Evolutionary conservation across 768 basidiomycete genomes (phyloP), one percentile per base, ranked within the genome.

Genomic region (Omphalotus guepiniiformis): DNA sequence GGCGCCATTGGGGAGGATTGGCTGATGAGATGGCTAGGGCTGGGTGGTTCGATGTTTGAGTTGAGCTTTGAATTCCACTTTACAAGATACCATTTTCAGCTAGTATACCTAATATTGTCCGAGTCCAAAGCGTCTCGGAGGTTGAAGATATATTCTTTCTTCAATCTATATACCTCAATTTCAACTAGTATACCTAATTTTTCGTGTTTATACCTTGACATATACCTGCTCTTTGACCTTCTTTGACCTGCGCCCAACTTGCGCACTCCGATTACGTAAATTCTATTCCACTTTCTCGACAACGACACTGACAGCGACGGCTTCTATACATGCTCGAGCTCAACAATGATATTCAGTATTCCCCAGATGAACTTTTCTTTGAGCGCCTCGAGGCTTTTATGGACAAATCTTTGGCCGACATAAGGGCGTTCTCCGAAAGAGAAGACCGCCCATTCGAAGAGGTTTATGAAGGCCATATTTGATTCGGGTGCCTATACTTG

Each of bases 21-120:
- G 83, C 78, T 0, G 76, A 80, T 9, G 88, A 90, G 60, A 88
- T 91, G 85, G 64, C 70, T 3, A 70, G 71, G 47, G 82, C 83
- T 2, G 86, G 88, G 1, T 91, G 89, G 88, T 84, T 89, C 55
- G 79, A 86, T 37, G 51, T n/a, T n/a, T n/a, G n/a, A 49, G 18
- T 64, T 39, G 54, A 19, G 38, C 26, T 49, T 25, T 18, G 22
- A 9, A 22, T 16, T 30, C 15, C 19, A 7, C 11, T 26, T 12
- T 45, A 5, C n/a, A n/a, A n/a, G n/a, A n/a, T n/a, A n/a, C n/a
- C n/a, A n/a, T n/a, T n/a, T n/a, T n/a, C n/a, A n/a, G n/a, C n/a
- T n/a, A n/a, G n/a, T n/a, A n/a, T n/a, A n/a, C n/a, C n/a, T n/a
- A n/a, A n/a, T n/a, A n/a, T n/a, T n/a, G n/a, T n/a, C n/a, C n/a